A percentile compares a stretch with the other conserved stretches of the same genome.
phyloP scores from a whole-genome alignment of 352 stramenopile genomes.

The Phytophthora cactorum region DNA sequence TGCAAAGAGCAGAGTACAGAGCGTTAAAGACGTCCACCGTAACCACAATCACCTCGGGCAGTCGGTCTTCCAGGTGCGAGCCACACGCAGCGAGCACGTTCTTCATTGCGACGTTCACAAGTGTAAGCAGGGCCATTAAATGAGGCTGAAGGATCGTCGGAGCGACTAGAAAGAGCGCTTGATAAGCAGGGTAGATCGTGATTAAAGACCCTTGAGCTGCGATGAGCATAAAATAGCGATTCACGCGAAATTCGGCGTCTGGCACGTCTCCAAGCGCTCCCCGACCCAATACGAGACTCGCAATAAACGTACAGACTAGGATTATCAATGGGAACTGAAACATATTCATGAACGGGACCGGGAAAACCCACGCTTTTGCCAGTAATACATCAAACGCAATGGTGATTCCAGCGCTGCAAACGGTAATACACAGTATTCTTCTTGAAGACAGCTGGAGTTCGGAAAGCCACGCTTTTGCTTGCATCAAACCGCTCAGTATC shows the following conservation, averaged over 20 bases:
- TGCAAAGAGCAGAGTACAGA: conserved; percentile 42
- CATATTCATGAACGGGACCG: conserved; percentile 42
- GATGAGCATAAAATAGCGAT: conserved; percentile 38
- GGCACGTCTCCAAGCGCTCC: conserved; percentile 9
- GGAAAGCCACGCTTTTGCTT: conserved; percentile 34
- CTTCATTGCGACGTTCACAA: conserved; percentile 50
- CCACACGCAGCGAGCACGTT: conserved; percentile 32
- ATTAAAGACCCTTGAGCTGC: conserved; percentile 24
- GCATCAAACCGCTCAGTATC: conserved; percentile 20
- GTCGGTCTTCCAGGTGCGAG: conserved; percentile 32
- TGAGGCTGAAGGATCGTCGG: conserved; percentile 17
- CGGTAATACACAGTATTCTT: conserved; percentile 11
- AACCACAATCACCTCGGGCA: conserved; percentile 48
- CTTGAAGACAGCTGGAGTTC: conserved; percentile 21
- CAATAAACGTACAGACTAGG: conserved; percentile 4
- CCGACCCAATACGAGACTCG: conserved; percentile 19
- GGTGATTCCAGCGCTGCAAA: conserved; percentile 13
- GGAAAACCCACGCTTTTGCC: conserved; percentile 30
- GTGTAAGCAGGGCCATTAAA: conserved; percentile 24
- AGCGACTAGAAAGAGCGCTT: conserved; percentile 24
- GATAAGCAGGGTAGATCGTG: conserved; percentile 39
- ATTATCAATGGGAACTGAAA: conserved; percentile 22
- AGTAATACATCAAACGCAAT: conserved; percentile 7
- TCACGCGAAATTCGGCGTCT: conserved; percentile 28
- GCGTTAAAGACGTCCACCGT: conserved; percentile 49